phyloP scores from a whole-genome alignment of 352 stramenopile species.

The Halophytophthora batemanensis region DNA sequence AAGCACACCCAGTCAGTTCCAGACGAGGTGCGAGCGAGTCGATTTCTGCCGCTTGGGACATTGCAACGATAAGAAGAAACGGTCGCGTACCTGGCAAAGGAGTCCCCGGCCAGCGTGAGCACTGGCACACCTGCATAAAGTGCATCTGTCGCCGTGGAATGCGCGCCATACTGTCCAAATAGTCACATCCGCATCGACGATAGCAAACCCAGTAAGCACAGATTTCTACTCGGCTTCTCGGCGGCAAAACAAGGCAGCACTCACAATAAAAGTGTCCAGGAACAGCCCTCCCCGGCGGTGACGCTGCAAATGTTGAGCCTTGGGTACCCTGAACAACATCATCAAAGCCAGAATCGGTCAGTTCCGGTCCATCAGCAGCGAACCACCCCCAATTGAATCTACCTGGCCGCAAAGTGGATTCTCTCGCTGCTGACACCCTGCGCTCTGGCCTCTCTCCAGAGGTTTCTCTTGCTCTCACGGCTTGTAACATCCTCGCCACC shows the following conservation, averaged over 20 bases:
- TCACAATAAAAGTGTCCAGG: conserved; percentile 87
- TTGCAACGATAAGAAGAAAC: not conserved
- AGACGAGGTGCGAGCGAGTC: not conserved
- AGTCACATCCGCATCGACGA: not conserved
- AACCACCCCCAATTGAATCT: not conserved
- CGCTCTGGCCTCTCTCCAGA: conserved; percentile 33
- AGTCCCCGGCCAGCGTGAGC: conserved; percentile 74
- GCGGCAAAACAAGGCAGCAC: conserved; percentile 1
- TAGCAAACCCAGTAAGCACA: not conserved
- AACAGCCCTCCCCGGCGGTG: conserved; percentile 81
- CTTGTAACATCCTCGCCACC: conserved; percentile 5
- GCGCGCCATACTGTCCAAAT: conserved; percentile 80
- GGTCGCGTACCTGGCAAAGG: conserved; percentile 42
- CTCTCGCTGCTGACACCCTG: conserved; percentile 44
- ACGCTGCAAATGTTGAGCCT: conserved; percentile 74
- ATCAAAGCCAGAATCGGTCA: not conserved
- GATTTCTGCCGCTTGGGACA: not conserved
- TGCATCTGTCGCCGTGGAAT: conserved; percentile 91
- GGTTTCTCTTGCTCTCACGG: conserved; percentile 30
- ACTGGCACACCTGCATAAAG: conserved; percentile 85
- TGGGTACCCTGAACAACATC: conserved; percentile 36
- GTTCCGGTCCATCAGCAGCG: not conserved
- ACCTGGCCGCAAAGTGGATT: conserved; percentile 58
- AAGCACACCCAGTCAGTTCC: not conserved
- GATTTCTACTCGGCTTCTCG: not conserved